Evolutionary conservation across 2,329 filamentous ascomycete genomes (phyloP), one percentile per base, ranked within the genome.

Genomic region (Cladophialophora psammophila): DNA sequence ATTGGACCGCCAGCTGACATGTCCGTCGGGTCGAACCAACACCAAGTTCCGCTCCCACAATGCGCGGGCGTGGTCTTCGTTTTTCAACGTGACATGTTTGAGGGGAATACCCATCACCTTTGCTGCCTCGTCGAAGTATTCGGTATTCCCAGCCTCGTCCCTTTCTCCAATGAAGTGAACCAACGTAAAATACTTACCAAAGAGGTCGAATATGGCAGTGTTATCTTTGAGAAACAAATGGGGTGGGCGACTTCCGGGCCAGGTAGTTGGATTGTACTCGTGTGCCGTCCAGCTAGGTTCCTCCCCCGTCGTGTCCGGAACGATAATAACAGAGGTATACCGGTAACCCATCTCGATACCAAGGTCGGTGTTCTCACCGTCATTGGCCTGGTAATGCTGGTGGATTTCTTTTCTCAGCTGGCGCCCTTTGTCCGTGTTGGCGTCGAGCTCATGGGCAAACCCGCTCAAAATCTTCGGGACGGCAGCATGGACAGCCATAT

Each of bases 201-300:
- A 74, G 3, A 73, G 52, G 45, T 76, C 75, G 53, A 71, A 64
- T 31, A 67, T 75, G 26, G 70, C 73, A 1, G 74, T 73, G 35
- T 62, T 45, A 6, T 76, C 72, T 18, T 66, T 69, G 32, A 78
- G 64, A 38, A 72, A 75, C 2, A 78, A 72, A 72, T 77, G 75
- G 6, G 76, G 76, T 4, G 72, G 73, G 7, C 76, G 69, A 36
- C 58, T 57, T 9, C 76, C 76, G 5, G 76, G 76, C 65, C 71
- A 66, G 2, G 75, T 78, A 5, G 71, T 71, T 5, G 76, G 74
- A 18, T 64, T 60, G 60, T 77, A 76, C 6, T 52, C 52, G 13
- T 59, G 42, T 6, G 45, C 38, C 5, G 65, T 64, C 65, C 68
- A 74, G 32, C 65, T 42, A n/a, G 56, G 67, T 40, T 71, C 64